Conservation (phyloP, 1,139 yeast species). For the Hemisphaericaspora xylofermentans region DNA sequence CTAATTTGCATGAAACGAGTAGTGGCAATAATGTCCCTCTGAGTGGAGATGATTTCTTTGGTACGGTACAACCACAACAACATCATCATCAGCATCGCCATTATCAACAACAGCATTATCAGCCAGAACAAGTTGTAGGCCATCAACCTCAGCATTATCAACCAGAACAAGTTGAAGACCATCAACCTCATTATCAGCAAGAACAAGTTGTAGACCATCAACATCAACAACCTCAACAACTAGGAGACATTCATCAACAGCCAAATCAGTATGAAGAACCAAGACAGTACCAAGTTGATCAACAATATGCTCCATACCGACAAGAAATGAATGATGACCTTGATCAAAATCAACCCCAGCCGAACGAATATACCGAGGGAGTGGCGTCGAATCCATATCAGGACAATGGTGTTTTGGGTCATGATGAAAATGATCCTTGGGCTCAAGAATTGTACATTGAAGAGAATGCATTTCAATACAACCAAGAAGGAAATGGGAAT, state of each 20-base stretch:
- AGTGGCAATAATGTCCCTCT: background rate
- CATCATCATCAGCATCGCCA: background rate
- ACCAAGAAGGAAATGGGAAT: background rate
- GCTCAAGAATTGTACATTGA: constrained; percentile 1
- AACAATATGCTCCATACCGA: background rate
- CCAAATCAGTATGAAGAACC: too few relatives aligned
- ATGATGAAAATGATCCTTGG: constrained; percentile 1
- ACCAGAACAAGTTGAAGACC: background rate
- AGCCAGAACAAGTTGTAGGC: background rate
- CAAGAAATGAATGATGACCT: background rate
- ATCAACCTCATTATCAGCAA: background rate
- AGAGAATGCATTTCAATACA: background rate
- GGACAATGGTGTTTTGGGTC: background rate
- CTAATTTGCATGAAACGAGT: background rate
- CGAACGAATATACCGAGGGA: constrained; percentile 1
- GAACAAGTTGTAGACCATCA: background rate
- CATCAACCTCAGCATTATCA: background rate
- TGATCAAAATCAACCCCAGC: background rate
- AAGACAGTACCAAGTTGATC: background rate
- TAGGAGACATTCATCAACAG: background rate
- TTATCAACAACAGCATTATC: background rate
- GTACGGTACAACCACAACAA: background rate
- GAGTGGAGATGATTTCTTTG: background rate
- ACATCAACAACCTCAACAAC: background rate
- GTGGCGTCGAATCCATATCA: background rate